Evolutionary conservation across 1,284 basidiomycete genomes (phyloP).

Genomic region (Ustilago bromivora): DNA sequence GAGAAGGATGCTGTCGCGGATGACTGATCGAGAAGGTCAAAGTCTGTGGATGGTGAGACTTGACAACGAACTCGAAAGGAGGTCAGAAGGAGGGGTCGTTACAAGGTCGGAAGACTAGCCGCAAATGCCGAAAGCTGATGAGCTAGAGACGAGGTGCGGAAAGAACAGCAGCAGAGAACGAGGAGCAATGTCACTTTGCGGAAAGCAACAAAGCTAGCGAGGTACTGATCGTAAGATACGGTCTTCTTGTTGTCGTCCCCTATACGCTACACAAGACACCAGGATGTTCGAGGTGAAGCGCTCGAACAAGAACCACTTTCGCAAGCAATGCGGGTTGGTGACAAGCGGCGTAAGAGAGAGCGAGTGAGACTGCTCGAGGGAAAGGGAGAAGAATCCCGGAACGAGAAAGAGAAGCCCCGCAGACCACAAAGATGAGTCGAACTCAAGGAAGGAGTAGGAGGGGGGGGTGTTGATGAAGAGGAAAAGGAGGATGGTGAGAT

Average conservation of each 20-base stretch:
- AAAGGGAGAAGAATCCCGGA: conserved; percentile 33
- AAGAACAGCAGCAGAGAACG: conserved; percentile 14
- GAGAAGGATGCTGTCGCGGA: not conserved
- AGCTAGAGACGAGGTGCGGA: conserved; percentile 11
- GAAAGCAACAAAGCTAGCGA: conserved; percentile 12
- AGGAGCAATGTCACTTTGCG: conserved; percentile 5
- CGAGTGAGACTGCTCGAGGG: conserved; percentile 38
- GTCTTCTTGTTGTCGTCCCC: conserved; percentile 18
- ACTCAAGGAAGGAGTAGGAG: conserved; percentile 13
- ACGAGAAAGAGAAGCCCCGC: conserved; percentile 29
- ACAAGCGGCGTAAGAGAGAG: conserved; percentile 21
- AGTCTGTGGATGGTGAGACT: not conserved
- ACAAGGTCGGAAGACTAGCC: conserved; percentile 2
- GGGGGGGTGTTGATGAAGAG: conserved; percentile 44
- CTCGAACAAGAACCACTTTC: conserved; percentile 19
- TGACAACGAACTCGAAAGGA: conserved; percentile 2
- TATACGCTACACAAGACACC: conserved; percentile 4
- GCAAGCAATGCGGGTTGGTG: conserved; percentile 1
- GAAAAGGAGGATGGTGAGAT: conserved; percentile 9
- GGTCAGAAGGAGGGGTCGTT: conserved; percentile 9
- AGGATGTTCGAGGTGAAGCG: conserved; percentile 3
- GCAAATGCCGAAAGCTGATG: not conserved
- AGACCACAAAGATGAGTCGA: conserved; percentile 30
- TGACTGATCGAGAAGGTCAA: not conserved
- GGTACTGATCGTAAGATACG: conserved; percentile 15